phyloP scores from a whole-genome alignment of 1,139 yeast species.

The Diutina siamensis region DNA sequence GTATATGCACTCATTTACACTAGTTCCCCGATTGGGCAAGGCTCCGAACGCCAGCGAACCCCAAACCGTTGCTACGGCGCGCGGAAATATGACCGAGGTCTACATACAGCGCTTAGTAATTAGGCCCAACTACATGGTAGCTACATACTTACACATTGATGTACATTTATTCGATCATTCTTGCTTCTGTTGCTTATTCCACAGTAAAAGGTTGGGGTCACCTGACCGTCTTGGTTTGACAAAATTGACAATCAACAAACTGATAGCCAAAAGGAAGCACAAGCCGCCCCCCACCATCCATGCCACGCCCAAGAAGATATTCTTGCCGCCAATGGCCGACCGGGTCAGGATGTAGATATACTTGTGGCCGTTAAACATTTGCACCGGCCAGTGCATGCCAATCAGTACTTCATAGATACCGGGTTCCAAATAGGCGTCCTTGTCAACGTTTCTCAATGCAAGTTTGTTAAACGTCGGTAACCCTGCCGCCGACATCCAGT shows the following conservation, averaged over 20 bases:
- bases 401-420: slow-evolving; percentile 68
- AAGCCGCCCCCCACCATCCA: slow-evolving; percentile 92
- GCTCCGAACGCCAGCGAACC: too few species aligned
- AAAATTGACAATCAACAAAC: slow-evolving; percentile 48
- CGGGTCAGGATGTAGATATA: slow-evolving; percentile 71
- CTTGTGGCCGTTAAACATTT: slow-evolving; percentile 73
- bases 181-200: slow-evolving; percentile 36
- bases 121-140: too few species aligned
- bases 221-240: slow-evolving; percentile 67
- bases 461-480: slow-evolving; percentile 77
- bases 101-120: too few species aligned
- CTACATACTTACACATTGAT: neutral
- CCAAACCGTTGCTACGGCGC: too few species aligned
- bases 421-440: slow-evolving; percentile 30
- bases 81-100: too few species aligned
- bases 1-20: neutral
- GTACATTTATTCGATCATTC: neutral
- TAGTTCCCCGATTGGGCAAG: neutral
- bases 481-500: slow-evolving; percentile 97
- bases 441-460: slow-evolving; percentile 64
- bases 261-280: slow-evolving; percentile 51
- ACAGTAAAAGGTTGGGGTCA: slow-evolving; percentile 57
- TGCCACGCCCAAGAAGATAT: slow-evolving; percentile 73
- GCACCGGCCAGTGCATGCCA: slow-evolving; percentile 84
- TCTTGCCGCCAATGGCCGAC: slow-evolving; percentile 85